These are phyloP conservation scores for Pichia cactophila DNA, from an alignment of 1,139 yeast genomes.

Conservation along the genomic window DNA sequence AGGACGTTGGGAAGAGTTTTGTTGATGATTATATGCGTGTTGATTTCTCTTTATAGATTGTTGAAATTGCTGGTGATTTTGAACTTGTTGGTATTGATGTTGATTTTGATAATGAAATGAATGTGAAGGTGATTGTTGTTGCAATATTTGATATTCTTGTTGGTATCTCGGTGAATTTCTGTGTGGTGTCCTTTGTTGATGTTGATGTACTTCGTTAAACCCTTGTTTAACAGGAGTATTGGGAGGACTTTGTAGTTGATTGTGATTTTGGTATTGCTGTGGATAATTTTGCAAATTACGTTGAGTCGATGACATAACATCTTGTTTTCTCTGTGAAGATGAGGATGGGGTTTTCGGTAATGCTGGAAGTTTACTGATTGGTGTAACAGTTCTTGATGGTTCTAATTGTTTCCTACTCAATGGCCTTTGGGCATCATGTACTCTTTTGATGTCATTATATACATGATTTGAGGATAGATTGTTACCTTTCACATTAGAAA, in stretches of 20 bases:
- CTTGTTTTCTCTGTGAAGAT: background rate
- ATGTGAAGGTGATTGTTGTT: slow-evolving; percentile 2
- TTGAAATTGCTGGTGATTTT: slow-evolving; percentile 5
- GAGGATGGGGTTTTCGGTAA: slow-evolving; percentile 6
- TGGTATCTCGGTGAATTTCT: slow-evolving; percentile 6
- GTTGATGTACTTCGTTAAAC: slow-evolving; percentile 4
- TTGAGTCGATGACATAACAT: background rate
- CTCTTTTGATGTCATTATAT: slow-evolving; percentile 15
- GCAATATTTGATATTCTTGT: slow-evolving; percentile 1
- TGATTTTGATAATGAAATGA: background rate
- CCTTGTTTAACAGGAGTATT: slow-evolving; percentile 9
- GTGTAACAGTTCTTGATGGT: slow-evolving; percentile 10
- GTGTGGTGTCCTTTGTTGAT: slow-evolving; percentile 12
- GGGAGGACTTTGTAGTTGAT: slow-evolving; percentile 8
- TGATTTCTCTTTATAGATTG: too few species aligned
- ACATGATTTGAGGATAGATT: slow-evolving; percentile 7
- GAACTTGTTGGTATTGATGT: slow-evolving; percentile 5
- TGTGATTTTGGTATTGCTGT: background rate
- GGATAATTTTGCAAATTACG: background rate
- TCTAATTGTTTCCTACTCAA: slow-evolving; percentile 9
- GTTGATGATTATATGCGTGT: background rate
- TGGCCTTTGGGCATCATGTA: slow-evolving; percentile 15
- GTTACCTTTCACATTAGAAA: background rate
- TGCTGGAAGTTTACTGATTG: slow-evolving; percentile 16
- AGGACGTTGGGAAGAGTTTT: slow-evolving; percentile 5